phyloP scores from a whole-genome alignment of 768 basidiomycete genomes.

The Rhizopogon sp. region DNA sequence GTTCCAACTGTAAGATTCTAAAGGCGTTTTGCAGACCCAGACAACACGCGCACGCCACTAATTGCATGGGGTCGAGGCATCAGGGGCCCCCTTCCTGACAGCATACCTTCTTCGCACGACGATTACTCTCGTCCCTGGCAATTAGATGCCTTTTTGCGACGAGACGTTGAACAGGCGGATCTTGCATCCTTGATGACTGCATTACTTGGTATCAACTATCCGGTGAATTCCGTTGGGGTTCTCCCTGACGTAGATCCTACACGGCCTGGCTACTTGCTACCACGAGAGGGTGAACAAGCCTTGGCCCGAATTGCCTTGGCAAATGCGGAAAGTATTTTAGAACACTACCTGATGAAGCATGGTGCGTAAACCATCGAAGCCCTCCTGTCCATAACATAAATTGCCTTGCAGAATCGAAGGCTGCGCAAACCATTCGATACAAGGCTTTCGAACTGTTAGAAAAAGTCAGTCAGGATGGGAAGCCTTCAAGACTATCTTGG shows the following conservation, averaged over 20 bases:
- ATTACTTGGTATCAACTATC: slow-evolving; percentile 68
- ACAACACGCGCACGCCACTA: slow-evolving; percentile 82
- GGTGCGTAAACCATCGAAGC: slow-evolving; percentile 35
- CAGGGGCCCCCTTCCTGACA: slow-evolving; percentile 60
- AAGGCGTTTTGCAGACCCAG: slow-evolving; percentile 56
- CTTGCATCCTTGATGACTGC: slow-evolving; percentile 74
- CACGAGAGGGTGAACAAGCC: slow-evolving; percentile 39
- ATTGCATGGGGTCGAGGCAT: slow-evolving; percentile 80
- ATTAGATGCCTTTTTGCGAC: slow-evolving; percentile 51
- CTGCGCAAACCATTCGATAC: slow-evolving; percentile 53
- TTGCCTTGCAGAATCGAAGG: slow-evolving; percentile 50
- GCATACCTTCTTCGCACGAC: slow-evolving; percentile 57
- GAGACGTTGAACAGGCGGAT: slow-evolving; percentile 83
- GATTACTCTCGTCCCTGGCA: slow-evolving; percentile 63
- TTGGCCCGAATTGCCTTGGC: slow-evolving; percentile 53
- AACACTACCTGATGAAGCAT: slow-evolving; percentile 76
- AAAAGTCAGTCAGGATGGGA: slow-evolving; percentile 16
- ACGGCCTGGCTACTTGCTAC: slow-evolving; percentile 52
- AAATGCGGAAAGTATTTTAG: slow-evolving; percentile 67
- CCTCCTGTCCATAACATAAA: not conserved
- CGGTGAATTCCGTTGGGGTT: slow-evolving; percentile 79
- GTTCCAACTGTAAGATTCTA: slow-evolving; percentile 1
- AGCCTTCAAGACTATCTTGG: slow-evolving; percentile 28
- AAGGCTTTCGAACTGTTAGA: slow-evolving; percentile 53
- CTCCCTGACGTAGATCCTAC: slow-evolving; percentile 69